Percentiles rank a stretch among this genome's conserved stretches.
phyloP scores from a whole-genome alignment of 768 basidiomycete species.

The Suillus occidentalis region DNA sequence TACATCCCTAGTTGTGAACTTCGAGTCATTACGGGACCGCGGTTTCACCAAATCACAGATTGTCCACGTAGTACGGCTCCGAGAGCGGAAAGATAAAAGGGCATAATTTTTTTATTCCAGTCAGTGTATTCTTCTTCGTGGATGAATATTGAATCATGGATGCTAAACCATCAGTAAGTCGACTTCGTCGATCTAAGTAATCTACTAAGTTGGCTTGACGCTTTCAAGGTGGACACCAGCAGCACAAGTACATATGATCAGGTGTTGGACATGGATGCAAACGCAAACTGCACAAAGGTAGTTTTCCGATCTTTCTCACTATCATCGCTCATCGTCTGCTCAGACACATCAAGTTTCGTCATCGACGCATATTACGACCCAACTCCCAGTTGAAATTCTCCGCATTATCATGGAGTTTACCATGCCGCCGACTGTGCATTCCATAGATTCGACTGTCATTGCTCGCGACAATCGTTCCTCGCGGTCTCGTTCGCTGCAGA shows the following conservation, averaged over 20 bases:
- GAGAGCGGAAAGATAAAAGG: not conserved
- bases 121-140: not conserved
- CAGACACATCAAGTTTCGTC: not conserved
- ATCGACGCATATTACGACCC: not conserved
- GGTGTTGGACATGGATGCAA: not conserved
- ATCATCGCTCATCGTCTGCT: not conserved
- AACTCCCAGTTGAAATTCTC: not conserved
- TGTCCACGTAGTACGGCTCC: not conserved
- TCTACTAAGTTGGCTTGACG: not conserved
- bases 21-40: not conserved
- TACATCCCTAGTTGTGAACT: not conserved
- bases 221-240: not conserved
- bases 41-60: not conserved
- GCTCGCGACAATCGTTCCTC: not conserved
- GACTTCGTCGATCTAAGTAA: not conserved
- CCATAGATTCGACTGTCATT: not conserved
- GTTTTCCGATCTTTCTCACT: not conserved
- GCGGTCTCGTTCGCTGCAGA: not conserved
- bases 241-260: not conserved
- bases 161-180: not conserved
- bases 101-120: too few species aligned
- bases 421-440: not conserved
- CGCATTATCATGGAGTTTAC: not conserved
- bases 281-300: not conserved
- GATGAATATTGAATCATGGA: not conserved